Base-by-base conservation (phyloP, 768 basidiomycete species). In the Paxillus involutus region DNA sequence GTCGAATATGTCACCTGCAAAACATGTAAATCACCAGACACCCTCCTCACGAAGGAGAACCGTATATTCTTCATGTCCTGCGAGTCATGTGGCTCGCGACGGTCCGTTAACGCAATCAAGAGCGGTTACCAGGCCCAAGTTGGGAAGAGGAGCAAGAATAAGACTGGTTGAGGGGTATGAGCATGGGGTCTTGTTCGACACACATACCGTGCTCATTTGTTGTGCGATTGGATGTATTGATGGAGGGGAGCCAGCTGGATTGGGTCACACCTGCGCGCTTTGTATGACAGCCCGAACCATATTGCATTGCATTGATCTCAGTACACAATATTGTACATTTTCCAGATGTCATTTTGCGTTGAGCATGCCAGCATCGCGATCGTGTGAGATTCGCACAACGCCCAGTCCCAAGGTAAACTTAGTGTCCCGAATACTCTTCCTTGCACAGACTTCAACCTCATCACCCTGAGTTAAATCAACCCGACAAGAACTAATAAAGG, bases 1-100 rank as follows among this genome's bases (percentile, higher is more conserved):
- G 95, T 96, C 57, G 95, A 98, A 76, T 98, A 98, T 73, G 96
- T 98, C 56, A 95, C 95, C 37, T 99, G 97, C 84, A 96, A 97
- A 75, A 98, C 95, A 39, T 99, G 97, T 82, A 99, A 98, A 76
- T 98, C 96, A 1, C 92, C 92, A 43, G 97, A 99, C 71, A 99
- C 97, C 3, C 83, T 97, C 17, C 83, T 99, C 36, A 88, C 89
- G 29, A 99, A 98, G 74, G 95, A 98, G 76, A 97, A 97, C 73
- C 91, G 97, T 74, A 92, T 99, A 69, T 98, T 95, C 81, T 99
- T 99, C 82, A 90, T 92, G 84, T 81, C 91, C 0, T 94, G 92
- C 75, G 89, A 94, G 72, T 89, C 89, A 6, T 96, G 93, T 63
- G 93, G 92, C 3, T 90, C 88, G 61, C 77, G 91, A 63, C 86